Base-by-base conservation (phyloP, 2,329 filamentous ascomycete genomes). In the Ophiostoma quercus region DNA sequence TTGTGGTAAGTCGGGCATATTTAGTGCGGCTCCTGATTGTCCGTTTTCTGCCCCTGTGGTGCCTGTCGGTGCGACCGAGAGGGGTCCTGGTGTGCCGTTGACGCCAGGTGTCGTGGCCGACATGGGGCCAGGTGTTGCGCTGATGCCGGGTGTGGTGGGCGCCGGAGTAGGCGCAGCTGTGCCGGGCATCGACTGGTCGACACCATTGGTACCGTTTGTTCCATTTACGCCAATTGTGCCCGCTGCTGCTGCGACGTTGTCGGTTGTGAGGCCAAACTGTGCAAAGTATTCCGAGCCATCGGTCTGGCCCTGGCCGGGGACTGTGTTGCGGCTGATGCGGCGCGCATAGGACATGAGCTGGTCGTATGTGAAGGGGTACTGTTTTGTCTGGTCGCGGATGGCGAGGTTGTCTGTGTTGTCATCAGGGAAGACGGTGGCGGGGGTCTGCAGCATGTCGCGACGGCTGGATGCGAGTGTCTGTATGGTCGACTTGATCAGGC, bases 271-370 rank as follows among this genome's bases (percentile, higher is more conserved):
- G 3, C 41, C 68, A 9, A 71, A 60, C 11, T 54, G 22, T 1
- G 65, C 69, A 69, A 71, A 74, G 39, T 72, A 69, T 22, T 77
- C 75, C 25, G 79, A 69, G 29, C 79, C 77, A 72, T 83, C 82
- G 14, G 82, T 78, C 67, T 82, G 81, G 66, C 81, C 80, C 0
- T 86, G 86, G 0, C 89, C 89, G 0, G 92, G 91, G 14, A 92
- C 84, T 0, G 92, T 94, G 73, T 89, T 92, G 77, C 89, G 90
- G 77, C 89, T 90, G 76, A 96, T 95, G 73, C 89, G 88, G 62
- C 90, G 89, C 29, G 92, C 92, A 77, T 92, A 95, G 72, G 83
- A 84, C 29, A 96, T 87, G 0, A 96, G 86, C 74, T 94, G 89
- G 63, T 88, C 84, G 76, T 92, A 92, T 3, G 85, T 85, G 67